Conservation (phyloP, 176 grass and related monocot species). For the bread wheat (Triticum aestivum) region IWGSC_CS_RefSeq_v2.1 NC_057805.1:1406561-1407060, state of each 20-base stretch:
- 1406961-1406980: too few relatives aligned
- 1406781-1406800: conserved; percentile 98
- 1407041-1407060: conserved; percentile 69
- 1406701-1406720: background rate
- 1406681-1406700: too few relatives aligned
- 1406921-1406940: background rate
- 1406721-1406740: too few relatives aligned
- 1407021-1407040: conserved; percentile 73
- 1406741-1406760: too few relatives aligned
- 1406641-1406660: conserved; percentile 96
- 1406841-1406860: conserved; percentile 77
- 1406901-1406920: too few relatives aligned
- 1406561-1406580: background rate
- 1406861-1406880: conserved; percentile 77
- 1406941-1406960: background rate
- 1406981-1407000: too few relatives aligned
- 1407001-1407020: conserved; percentile 51
- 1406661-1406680: background rate
- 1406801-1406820: conserved; percentile 90
- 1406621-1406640: conserved; percentile 81
- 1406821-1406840: conserved; percentile 85
- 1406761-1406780: conserved; percentile 77
- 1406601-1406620: conserved; percentile 62
- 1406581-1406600: conserved; percentile 38
- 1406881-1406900: conserved; percentile 40